Percentiles rank a stretch among this genome's conserved stretches.
These are phyloP conservation scores for Elongisporangium senticosum DNA, from an alignment of 352 stramenopile genomes.

Conservation along the genomic window DNA sequence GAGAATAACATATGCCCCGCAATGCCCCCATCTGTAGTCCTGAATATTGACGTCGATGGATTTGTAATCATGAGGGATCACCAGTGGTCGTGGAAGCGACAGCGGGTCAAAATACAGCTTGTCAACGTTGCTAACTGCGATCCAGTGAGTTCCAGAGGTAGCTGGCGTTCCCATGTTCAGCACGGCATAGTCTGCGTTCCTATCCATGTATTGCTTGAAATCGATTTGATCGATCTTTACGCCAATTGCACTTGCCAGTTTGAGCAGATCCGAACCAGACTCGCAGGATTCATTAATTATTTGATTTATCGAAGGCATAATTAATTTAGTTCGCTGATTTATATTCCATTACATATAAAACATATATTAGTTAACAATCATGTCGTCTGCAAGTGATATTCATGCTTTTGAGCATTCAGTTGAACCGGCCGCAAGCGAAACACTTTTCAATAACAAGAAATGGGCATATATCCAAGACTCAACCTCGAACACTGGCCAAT, in stretches of 20 bases:
- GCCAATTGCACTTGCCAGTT: not conserved
- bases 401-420: not conserved
- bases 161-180: conserved; percentile 4
- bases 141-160: conserved; percentile 1
- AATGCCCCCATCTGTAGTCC: conserved; percentile 1
- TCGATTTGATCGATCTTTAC: conserved; percentile 6
- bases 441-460: not conserved
- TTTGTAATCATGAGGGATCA: conserved; percentile 1
- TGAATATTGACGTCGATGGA: not conserved
- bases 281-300: not conserved
- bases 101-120: conserved; percentile 5
- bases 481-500: not conserved
- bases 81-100: not conserved
- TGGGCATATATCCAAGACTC: not conserved
- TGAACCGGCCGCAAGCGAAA: not conserved
- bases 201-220: conserved; percentile 8
- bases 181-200: conserved; percentile 6
- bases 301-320: not conserved
- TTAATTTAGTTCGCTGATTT: conserved; percentile 1
- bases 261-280: not conserved
- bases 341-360: not conserved
- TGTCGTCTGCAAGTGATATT: not conserved
- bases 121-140: conserved; percentile 6
- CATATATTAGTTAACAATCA: not conserved
- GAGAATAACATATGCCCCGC: not conserved